Percentiles rank a stretch among this genome's conserved stretches.
Conservation (phyloP, 2,329 filamentous ascomycete species). For the Penicillium sp. region DNA sequence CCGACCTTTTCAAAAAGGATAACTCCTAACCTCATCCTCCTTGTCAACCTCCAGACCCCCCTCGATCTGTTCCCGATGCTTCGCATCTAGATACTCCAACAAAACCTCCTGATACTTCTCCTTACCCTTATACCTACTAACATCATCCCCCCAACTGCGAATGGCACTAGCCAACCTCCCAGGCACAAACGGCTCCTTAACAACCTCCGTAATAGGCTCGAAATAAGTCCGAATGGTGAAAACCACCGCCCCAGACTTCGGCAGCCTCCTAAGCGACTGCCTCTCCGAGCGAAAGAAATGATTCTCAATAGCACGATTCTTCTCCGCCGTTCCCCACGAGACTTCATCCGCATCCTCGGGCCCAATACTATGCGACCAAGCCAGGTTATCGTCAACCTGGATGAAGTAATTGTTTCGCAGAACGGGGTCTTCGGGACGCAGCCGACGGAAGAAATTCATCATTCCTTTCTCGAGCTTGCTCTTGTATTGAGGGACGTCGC, state of each 20-base stretch:
- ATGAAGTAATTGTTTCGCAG: slow-evolving; percentile 83
- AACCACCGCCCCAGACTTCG: slow-evolving; percentile 59
- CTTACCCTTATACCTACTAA: slow-evolving; percentile 74
- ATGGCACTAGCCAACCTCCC: slow-evolving; percentile 76
- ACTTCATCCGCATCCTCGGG: slow-evolving; percentile 65
- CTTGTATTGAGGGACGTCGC: slow-evolving; percentile 72
- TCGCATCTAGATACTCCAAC: slow-evolving; percentile 73
- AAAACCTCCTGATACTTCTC: slow-evolving; percentile 73
- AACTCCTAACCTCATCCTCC: slow-evolving; percentile 62
- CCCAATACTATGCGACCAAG: slow-evolving; percentile 78
- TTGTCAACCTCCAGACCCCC: slow-evolving; percentile 63
- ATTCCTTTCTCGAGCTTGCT: slow-evolving; percentile 75
- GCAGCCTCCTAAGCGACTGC: slow-evolving; percentile 67
- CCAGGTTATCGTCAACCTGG: slow-evolving; percentile 75
- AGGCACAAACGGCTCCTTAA: slow-evolving; percentile 72
- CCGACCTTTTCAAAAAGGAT: slow-evolving; percentile 55
- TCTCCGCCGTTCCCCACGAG: slow-evolving; percentile 76
- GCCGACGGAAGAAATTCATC: slow-evolving; percentile 75
- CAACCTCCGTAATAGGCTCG: slow-evolving; percentile 68
- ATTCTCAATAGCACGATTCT: slow-evolving; percentile 69
- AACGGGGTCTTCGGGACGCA: slow-evolving; percentile 68
- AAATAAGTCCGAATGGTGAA: slow-evolving; percentile 85
- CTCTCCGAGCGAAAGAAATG: slow-evolving; percentile 78
- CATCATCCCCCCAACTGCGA: slow-evolving; percentile 78
- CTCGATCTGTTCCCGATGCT: slow-evolving; percentile 73